Evolutionary conservation across 2,329 filamentous ascomycete species (phyloP), one percentile per base, ranked within the genome.

Genomic region (Westerdykella aurantiaca): DNA sequence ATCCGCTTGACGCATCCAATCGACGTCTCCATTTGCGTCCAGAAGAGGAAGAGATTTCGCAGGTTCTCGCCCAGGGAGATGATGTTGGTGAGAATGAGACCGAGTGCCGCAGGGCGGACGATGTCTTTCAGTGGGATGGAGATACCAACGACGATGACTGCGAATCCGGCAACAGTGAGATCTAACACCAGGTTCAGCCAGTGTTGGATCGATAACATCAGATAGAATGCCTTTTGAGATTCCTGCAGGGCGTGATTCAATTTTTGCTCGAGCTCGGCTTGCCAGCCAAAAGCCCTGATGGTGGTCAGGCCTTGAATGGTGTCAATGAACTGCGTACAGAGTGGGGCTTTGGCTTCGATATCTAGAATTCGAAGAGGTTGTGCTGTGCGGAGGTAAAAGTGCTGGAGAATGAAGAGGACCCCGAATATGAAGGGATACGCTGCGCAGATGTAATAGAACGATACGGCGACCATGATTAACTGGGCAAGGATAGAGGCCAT

Each of bases 11-110:
- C 69, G 4, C 77, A 75, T 3, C 77, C 77, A 33, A 81, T 69
- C 21, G 70, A 70, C 0, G 76, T 80, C 49, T 81, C 78, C 31
- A 81, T 60, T 16, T 67, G 65, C 1, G 77, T 79, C 75, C 76
- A 80, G 17, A 66, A 69, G 2, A 67, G 49, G 4, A 76, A 62
- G 9, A 76, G 50, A 11, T 69, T 55, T 34, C 71, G 72, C 39
- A 79, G 62, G 33, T 66, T 69, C 25, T 69, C 61, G 47, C 70
- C 76, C 55, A 79, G 75, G 31, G 65, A 58, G 34, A 78, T 69
- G 33, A 77, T 66, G 37, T 74, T 74, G 22, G 75, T 58, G 12
- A 79, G 53, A 1, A 72, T 72, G 2, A 78, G 63, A 42, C 74
- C 76, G 5, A 76, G 66, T 34, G 68, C 69, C 11, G 71, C 73